These are phyloP conservation scores for Teunomyces kruisii DNA, from an alignment of 805 yeast species.

Conservation along the genomic window DNA sequence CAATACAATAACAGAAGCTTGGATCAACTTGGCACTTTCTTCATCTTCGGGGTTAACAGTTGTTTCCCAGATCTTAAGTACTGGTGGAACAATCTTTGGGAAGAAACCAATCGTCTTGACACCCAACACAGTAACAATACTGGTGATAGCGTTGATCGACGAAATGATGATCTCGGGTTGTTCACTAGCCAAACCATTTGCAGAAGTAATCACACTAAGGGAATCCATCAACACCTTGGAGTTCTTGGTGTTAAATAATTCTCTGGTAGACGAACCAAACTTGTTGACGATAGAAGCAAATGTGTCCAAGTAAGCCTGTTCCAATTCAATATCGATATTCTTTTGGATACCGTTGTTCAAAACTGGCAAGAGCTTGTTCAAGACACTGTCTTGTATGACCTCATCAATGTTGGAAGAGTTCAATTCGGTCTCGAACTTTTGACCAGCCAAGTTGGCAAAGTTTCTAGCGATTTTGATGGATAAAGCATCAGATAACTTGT, in stretches of 20 bases:
- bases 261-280: conserved; percentile 45
- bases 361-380: conserved; percentile 50
- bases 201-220: conserved; percentile 48
- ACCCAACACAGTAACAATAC: conserved; percentile 72
- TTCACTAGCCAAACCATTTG: conserved; percentile 52
- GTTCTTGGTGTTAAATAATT: conserved; percentile 38
- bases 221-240: conserved; percentile 47
- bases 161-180: conserved; percentile 69
- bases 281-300: conserved; percentile 61
- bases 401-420: conserved; percentile 43
- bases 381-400: conserved; percentile 49
- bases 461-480: conserved; percentile 59
- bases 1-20: conserved; percentile 68
- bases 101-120: conserved; percentile 82
- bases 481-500: conserved; percentile 28
- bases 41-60: conserved; percentile 16
- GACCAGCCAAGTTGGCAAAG: conserved; percentile 59
- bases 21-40: conserved; percentile 43
- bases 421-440: conserved; percentile 70
- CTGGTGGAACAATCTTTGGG: conserved; percentile 80
- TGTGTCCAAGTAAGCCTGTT: conserved; percentile 71
- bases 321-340: conserved; percentile 46
- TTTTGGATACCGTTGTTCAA: conserved; percentile 41
- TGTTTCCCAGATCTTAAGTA: conserved; percentile 59
- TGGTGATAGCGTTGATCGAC: conserved; percentile 69